Conservation (phyloP, 2,329 filamentous ascomycete genomes). For the Fusarium miscanthi region DNA sequence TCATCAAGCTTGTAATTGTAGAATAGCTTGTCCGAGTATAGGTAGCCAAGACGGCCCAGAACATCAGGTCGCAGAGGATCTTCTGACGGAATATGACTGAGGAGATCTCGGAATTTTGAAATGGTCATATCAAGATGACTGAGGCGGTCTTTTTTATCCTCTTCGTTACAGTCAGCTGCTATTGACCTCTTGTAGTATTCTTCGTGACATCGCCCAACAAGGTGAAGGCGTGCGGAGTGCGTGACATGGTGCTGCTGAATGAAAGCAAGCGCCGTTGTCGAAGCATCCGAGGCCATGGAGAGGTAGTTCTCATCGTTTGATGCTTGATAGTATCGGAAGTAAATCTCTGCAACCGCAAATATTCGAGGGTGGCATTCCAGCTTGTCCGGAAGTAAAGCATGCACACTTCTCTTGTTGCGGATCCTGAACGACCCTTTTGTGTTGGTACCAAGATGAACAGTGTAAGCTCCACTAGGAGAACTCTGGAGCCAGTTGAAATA, state of each 20-base stretch:
- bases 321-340: neutral
- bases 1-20: neutral
- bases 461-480: neutral
- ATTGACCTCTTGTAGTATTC: neutral
- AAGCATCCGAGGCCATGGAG: fast-evolving
- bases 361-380: neutral
- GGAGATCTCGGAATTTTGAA: neutral
- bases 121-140: neutral
- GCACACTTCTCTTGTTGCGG: fast-evolving
- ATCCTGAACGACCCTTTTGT: fast-evolving
- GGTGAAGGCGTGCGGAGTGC: neutral
- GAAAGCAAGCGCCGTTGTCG: neutral
- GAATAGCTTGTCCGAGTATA: neutral
- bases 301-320: neutral
- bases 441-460: neutral
- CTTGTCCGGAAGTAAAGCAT: fast-evolving
- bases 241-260: neutral
- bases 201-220: neutral
- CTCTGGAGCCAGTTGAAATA: fast-evolving
- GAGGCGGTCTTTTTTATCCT: fast-evolving
- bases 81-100: fast-evolving
- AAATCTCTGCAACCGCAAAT: neutral
- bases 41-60: neutral
- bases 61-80: neutral
- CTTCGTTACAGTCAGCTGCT: fast-evolving